A percentile compares a stretch with the other conserved stretches of the same genome.
Evolutionary conservation across 805 yeast genomes (phyloP).

Genomic region (Myxozyma neglecta): DNA sequence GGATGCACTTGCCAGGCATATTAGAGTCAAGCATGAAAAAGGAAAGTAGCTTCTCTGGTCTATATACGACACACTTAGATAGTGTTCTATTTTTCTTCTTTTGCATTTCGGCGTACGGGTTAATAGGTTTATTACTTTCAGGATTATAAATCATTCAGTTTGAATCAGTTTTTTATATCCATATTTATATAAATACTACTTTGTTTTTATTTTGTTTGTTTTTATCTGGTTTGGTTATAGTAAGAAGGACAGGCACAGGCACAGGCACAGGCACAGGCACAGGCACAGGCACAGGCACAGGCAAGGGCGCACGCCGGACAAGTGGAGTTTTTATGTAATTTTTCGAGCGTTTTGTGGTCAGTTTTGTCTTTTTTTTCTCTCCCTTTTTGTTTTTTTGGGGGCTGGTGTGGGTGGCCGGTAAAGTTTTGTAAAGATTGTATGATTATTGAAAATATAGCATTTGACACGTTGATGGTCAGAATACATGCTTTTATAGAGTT

Average conservation of each 20-base stretch:
- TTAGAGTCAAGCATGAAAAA: conserved; percentile 50
- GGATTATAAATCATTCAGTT: neutral
- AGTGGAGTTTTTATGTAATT: neutral
- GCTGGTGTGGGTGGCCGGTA: no score
- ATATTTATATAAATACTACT: neutral
- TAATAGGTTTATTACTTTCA: no score
- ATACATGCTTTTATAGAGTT: no score
- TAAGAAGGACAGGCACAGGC: neutral
- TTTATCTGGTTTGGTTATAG: neutral
- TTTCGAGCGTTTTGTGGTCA: neutral
- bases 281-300: neutral
- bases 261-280: no score
- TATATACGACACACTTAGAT: neutral
- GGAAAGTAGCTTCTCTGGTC: conserved; percentile 12
- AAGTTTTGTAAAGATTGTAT: no score
- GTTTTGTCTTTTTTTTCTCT: neutral
- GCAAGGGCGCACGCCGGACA: no score
- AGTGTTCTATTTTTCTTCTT: neutral
- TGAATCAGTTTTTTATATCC: neutral
- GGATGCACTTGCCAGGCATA: conserved; percentile 92
- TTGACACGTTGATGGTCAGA: no score
- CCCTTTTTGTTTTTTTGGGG: no score
- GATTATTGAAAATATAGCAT: no score
- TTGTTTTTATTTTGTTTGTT: neutral
- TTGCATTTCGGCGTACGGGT: no score